Evolutionary conservation across 2,329 filamentous ascomycete genomes (phyloP), one percentile per base, ranked within the genome.

Genomic region (Diaporthe velutina): DNA sequence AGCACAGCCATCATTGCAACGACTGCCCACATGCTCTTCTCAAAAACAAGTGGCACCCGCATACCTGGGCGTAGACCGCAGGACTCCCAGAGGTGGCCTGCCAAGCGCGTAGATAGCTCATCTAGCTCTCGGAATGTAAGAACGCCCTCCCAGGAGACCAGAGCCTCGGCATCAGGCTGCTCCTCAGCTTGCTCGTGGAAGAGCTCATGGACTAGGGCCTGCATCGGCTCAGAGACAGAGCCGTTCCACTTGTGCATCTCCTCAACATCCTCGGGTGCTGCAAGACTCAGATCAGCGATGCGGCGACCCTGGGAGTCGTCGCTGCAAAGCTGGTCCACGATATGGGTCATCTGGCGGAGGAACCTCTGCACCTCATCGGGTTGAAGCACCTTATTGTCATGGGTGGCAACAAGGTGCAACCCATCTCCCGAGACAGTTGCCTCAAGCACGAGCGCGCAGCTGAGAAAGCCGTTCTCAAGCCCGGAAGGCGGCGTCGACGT

Each of bases 1-100:
- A 70, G 50, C 35, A 70, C 48, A 8, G 48, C 67, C 48, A 70
- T 54, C 73, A 77, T 76, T 30, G 76, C 67, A 22, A 77, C 75
- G 2, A 75, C 54, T 9, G 64, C 48, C 75, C 75, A 77, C 28
- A 71, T 22, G 35, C 75, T 76, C 35, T 75, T 77, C 57, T 77
- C 76, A 28, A 42, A 76, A 25, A 73, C 61, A 6, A 67, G 22
- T 54, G 68, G 70, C 70, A 75, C 33, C 30, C 19, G 22, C 66
- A 52, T 73, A 40, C 64, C 66, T 42, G 52, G 4, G 30, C 64
- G 33, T 40, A 33, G 67, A 40, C 73, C 25, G 64, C 30, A 68
- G 5, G 42, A 48, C 10, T 54, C 45, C 64, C 64, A 52, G 17
- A 68, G 64, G 10, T 52, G 64, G 19, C 64, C 42, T 15, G 64